These are phyloP conservation scores for Gleditsia sinensis DNA, from an alignment of 306 rosid genomes.

Conservation along the genomic window DNA sequence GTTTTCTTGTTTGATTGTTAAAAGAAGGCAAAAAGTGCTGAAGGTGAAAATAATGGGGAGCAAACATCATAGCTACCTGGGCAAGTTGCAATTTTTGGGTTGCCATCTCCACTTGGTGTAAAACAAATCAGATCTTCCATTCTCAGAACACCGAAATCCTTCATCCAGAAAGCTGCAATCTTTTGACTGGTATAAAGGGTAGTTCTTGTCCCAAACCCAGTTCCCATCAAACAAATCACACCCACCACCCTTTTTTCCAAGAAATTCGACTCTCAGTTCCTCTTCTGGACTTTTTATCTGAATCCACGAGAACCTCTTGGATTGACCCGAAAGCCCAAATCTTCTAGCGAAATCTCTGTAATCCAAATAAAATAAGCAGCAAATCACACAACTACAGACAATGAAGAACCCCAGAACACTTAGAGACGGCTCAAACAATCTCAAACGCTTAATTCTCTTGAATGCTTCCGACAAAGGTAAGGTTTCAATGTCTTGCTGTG, in stretches of 20 bases:
- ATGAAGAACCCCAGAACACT: slow-evolving; percentile 63
- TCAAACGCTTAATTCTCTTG: slow-evolving; percentile 60
- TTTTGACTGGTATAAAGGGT: slow-evolving; percentile 73
- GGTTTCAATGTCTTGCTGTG: slow-evolving; percentile 47
- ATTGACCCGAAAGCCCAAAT: slow-evolving; percentile 44
- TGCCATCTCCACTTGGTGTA: slow-evolving; percentile 99
- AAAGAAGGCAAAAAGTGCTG: background rate
- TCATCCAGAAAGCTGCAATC: slow-evolving; percentile 66
- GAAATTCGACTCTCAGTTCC: slow-evolving; percentile 54
- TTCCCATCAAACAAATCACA: slow-evolving; percentile 86
- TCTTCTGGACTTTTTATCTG: slow-evolving; percentile 41
- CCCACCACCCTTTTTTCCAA: slow-evolving; percentile 41
- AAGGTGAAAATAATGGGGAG: background rate
- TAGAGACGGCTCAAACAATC: slow-evolving; percentile 67
- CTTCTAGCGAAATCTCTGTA: slow-evolving; percentile 44
- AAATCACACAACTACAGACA: slow-evolving; percentile 44
- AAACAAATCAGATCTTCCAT: slow-evolving; percentile 85
- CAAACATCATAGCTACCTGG: slow-evolving; percentile 53
- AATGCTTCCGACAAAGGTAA: slow-evolving; percentile 50
- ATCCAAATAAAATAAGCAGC: slow-evolving; percentile 65
- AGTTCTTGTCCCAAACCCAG: slow-evolving; percentile 89
- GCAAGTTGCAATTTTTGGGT: slow-evolving; percentile 78
- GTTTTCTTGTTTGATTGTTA: background rate
- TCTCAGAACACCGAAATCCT: slow-evolving; percentile 83
- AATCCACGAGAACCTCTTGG: slow-evolving; percentile 51